Evolutionary conservation across 371 early-diverging fungal genomes (phyloP).

Genomic region (Mucor plumbeus): DNA sequence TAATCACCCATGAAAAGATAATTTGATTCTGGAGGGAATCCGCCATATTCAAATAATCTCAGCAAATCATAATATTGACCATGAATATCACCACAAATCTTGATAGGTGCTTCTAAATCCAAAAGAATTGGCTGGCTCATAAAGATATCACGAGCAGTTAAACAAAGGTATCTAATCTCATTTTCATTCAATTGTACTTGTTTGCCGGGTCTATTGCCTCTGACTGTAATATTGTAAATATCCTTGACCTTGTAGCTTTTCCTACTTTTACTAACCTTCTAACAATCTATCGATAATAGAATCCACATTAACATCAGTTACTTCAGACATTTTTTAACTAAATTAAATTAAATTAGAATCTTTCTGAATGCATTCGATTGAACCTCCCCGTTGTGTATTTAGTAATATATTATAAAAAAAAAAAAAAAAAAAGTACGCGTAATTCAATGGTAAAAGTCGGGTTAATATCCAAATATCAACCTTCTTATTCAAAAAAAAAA

Average conservation of each 20-base stretch:
- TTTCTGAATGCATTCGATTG: not conserved
- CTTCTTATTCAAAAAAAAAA: not conserved
- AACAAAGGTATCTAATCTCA: conserved; percentile 89
- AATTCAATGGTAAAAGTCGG: not conserved
- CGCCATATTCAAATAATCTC: conserved; percentile 90
- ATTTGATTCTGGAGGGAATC: conserved; percentile 90
- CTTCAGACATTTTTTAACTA: conserved; percentile 20
- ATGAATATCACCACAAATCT: conserved; percentile 85
- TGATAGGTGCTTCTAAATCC: conserved; percentile 94
- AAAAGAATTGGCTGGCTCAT: conserved; percentile 92
- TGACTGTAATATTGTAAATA: conserved; percentile 56
- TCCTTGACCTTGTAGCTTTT: not conserved
- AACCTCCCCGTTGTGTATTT: not conserved
- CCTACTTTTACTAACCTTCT: conserved; percentile 27
- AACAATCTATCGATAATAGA: conserved; percentile 44
- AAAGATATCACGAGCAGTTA: conserved; percentile 86
- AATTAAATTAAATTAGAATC: not conserved
- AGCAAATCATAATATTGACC: conserved; percentile 94
- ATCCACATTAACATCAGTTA: conserved; percentile 37
- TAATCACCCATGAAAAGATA: conserved; percentile 96
- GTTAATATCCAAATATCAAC: not conserved
- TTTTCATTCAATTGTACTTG: conserved; percentile 77
- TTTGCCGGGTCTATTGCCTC: conserved; percentile 92
- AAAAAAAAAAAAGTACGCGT: conserved; percentile 1
- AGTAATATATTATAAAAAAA: too few species aligned